Evolutionary conservation across 2,329 filamentous ascomycete species (phyloP), one percentile per base, ranked within the genome.

Genomic region (Thielaviopsis punctulata): DNA sequence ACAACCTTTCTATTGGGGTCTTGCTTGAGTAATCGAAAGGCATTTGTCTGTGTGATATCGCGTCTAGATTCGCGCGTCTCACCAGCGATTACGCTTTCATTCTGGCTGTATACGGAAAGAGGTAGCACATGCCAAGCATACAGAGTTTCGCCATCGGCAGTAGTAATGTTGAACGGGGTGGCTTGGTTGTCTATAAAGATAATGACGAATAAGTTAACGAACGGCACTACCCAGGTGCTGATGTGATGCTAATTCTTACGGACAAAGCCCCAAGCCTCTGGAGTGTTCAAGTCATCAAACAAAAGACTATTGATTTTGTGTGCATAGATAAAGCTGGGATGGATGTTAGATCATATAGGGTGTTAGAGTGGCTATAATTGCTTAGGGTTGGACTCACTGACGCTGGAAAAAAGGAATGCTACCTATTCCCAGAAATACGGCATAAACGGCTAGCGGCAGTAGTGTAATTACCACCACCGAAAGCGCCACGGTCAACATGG

Each of bases 111-210:
- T 0, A 86, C 69, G 49, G 82, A 79, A 6, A 93, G 66, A 0
- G 90, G 90, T 48, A 95, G 69, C 52, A 96, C 75, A 62, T 95
- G 90, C 90, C 90, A 96, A 23, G 84, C 85, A 62, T 92, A 93
- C 18, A 96, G 68, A 2, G 71, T 78, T 64, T 89, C 82, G 39
- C 80, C 78, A 63, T 95, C 89, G 1, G 78, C 70, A 0, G 87
- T 92, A 3, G 67, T 68, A 36, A 96, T 67, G 47, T 77, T 79
- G 64, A 96, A 95, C 0, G 90, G 85, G 5, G 86, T 88, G 2
- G 94, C 84, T 67, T 96, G 90, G 59, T 88, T 87, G 62, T 79
- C 85, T 90, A 6, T 8, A 41, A 18, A n/a, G 5, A 41, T 19
- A 41, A n/a, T 36, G 36, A 41, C 8, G 8, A 41, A n/a, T 41